Percentiles rank a stretch among this genome's conserved stretches.
Evolutionary conservation across 2,329 filamentous ascomycete genomes (phyloP).

Genomic region (Hypoxylon sp.): DNA sequence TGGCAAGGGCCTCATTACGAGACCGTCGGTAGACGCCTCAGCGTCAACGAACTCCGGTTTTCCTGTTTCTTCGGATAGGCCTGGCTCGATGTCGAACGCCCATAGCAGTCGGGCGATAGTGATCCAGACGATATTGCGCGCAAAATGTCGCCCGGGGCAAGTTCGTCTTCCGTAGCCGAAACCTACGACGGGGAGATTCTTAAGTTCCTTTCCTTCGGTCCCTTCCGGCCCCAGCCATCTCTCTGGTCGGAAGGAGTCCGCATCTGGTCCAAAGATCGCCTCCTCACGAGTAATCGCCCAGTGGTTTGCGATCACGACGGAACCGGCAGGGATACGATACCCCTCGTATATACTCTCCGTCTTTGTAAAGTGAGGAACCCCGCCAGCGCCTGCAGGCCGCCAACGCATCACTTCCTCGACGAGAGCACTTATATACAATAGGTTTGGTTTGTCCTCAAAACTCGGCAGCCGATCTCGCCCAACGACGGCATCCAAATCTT

Average conservation of each 20-base stretch:
- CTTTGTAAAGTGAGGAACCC: slow-evolving; percentile 59
- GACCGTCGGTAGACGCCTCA: slow-evolving; percentile 41
- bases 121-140: slow-evolving; percentile 62
- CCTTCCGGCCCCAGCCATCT: slow-evolving; percentile 51
- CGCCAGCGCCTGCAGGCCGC: slow-evolving; percentile 58
- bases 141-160: slow-evolving; percentile 62
- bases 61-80: neutral
- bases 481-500: slow-evolving; percentile 59
- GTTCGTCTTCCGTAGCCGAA: slow-evolving; percentile 66
- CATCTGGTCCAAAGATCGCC: slow-evolving; percentile 58
- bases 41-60: neutral
- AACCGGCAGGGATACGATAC: slow-evolving; percentile 60
- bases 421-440: slow-evolving; percentile 61
- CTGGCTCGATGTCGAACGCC: slow-evolving; percentile 48
- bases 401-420: slow-evolving; percentile 63
- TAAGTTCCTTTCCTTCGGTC: slow-evolving; percentile 31
- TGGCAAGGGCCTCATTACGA: slow-evolving; percentile 50
- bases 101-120: slow-evolving; percentile 63
- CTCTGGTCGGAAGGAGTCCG: slow-evolving; percentile 54
- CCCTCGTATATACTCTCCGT: slow-evolving; percentile 56
- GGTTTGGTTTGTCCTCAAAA: slow-evolving; percentile 56
- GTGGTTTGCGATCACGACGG: slow-evolving; percentile 60
- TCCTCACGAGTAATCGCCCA: slow-evolving; percentile 58
- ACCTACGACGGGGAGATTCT: slow-evolving; percentile 54
- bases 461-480: slow-evolving; percentile 58